These are phyloP conservation scores for Triticum monococcum DNA, from an alignment of 176 grass and related monocot species.

Conservation along the genomic window DNA sequence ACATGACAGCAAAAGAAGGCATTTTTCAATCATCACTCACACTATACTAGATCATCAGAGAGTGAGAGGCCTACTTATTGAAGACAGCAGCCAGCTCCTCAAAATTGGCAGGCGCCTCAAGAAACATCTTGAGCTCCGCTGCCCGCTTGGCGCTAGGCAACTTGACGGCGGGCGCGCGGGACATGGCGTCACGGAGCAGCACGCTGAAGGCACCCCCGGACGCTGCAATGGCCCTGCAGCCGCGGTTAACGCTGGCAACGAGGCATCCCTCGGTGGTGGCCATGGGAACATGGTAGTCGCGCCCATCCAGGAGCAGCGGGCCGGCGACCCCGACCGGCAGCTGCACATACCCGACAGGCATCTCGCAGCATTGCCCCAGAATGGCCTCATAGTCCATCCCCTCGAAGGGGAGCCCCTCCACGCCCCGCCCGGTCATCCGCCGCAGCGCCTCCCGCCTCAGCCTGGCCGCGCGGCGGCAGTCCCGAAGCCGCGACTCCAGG, in stretches of 20 bases:
- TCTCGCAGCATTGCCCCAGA: slow-evolving; percentile 67
- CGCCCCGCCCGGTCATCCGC: slow-evolving; percentile 47
- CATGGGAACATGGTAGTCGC: slow-evolving; percentile 59
- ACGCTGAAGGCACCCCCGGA: slow-evolving; percentile 56
- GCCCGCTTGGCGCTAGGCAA: slow-evolving; percentile 48
- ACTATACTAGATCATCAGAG: background rate
- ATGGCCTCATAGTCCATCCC: slow-evolving; percentile 67
- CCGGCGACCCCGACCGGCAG: slow-evolving; percentile 65
- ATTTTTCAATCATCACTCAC: background rate
- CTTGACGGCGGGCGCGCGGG: slow-evolving; percentile 57
- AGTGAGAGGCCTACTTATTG: slow-evolving; percentile 50
- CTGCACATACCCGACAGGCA: slow-evolving; percentile 71
- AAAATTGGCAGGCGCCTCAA: slow-evolving; percentile 56
- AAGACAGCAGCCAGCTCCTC: slow-evolving; percentile 49
- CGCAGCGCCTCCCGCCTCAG: slow-evolving; percentile 65
- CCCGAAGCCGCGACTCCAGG: slow-evolving; percentile 50
- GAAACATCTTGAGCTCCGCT: slow-evolving; percentile 57
- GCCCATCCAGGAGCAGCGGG: slow-evolving; percentile 59
- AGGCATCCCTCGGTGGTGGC: slow-evolving; percentile 81
- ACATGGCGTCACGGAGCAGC: slow-evolving; percentile 59
- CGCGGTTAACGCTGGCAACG: slow-evolving; percentile 74
- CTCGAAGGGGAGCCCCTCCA: slow-evolving; percentile 67
- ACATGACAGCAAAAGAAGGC: background rate
- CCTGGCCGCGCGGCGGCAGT: slow-evolving; percentile 50
- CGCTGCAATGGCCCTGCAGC: slow-evolving; percentile 52